A percentile compares a stretch with the other conserved stretches of the same genome.
Evolutionary conservation across 2,329 filamentous ascomycete species (phyloP).

Genomic region (Phyllosticta ampelicida): DNA sequence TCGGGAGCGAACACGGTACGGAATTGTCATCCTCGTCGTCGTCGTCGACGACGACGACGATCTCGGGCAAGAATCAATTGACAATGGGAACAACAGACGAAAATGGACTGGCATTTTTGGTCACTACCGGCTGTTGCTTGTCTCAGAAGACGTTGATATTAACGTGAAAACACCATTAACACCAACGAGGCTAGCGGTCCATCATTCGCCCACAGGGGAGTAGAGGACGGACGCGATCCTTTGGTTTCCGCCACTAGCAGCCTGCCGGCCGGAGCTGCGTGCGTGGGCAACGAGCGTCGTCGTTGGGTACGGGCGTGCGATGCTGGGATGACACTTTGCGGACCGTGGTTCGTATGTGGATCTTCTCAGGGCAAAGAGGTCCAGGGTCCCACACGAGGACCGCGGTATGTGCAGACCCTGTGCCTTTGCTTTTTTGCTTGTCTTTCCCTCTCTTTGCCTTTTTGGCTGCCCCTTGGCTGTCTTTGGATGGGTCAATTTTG

Average conservation of each 20-base stretch:
- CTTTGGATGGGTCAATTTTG: neutral
- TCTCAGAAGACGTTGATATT: too few relatives aligned
- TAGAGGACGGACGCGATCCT: too few relatives aligned
- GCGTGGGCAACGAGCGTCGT: neutral
- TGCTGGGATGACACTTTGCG: neutral
- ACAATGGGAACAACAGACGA: neutral
- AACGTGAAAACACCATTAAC: too few relatives aligned
- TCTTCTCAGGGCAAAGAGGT: neutral
- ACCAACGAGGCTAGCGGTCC: too few relatives aligned
- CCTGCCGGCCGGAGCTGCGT: neutral
- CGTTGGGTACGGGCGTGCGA: neutral
- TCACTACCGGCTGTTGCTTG: too few relatives aligned
- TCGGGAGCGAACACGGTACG: too few relatives aligned
- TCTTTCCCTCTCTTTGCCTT: neutral
- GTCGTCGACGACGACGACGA: too few relatives aligned
- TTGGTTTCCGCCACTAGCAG: neutral
- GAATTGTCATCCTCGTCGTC: neutral
- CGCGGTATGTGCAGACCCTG: neutral
- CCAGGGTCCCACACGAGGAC: neutral
- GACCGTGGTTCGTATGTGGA: neutral
- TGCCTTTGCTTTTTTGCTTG: neutral
- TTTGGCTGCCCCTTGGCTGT: neutral
- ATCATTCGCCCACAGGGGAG: too few relatives aligned
- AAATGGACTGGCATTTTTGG: too few relatives aligned
- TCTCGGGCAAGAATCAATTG: slow-evolving; percentile 4